Evolutionary conservation across 345 rosid species (phyloP).

Genomic region (Syzygium aromaticum): DNA sequence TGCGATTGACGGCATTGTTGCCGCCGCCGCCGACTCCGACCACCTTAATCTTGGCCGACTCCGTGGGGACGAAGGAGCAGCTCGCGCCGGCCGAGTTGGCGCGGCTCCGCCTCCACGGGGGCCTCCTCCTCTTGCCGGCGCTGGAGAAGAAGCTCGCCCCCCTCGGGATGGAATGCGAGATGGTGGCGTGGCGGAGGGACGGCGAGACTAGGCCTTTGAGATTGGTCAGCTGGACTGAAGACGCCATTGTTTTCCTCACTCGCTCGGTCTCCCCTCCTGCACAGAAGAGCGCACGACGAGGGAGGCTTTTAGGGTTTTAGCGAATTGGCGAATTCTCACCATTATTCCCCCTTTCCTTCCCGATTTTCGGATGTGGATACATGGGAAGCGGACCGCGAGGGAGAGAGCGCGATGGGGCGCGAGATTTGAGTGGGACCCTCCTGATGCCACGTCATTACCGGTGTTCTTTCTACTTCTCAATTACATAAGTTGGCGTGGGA

Average conservation of each 20-base stretch:
- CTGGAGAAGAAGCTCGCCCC: background rate
- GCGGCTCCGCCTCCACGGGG: conserved; percentile 19
- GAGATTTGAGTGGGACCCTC: conserved; percentile 14
- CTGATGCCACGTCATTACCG: background rate
- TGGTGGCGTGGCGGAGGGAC: conserved; percentile 12
- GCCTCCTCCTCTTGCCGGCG: conserved; percentile 5
- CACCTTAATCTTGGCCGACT: conserved; percentile 88
- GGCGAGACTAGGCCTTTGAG: conserved; percentile 32
- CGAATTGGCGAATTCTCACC: background rate
- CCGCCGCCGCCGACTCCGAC: conserved; percentile 98
- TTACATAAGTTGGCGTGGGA: background rate
- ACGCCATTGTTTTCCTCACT: conserved; percentile 8
- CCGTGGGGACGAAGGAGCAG: conserved; percentile 66
- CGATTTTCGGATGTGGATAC: background rate
- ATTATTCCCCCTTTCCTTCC: background rate
- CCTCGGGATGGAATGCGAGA: conserved; percentile 14
- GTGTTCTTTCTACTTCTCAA: background rate
- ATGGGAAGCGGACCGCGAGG: background rate
- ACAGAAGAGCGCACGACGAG: background rate
- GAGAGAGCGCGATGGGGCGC: background rate
- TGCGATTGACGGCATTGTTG: conserved; percentile 97
- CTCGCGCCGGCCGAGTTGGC: conserved; percentile 18
- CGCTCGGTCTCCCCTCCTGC: background rate
- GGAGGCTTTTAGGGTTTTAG: conserved; percentile 46
- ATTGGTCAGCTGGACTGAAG: conserved; percentile 43